A percentile compares a stretch with the other conserved stretches of the same genome.
These are phyloP conservation scores for Omphalea diandra DNA, from an alignment of 441 rosid species.

Conservation along the genomic window DNA sequence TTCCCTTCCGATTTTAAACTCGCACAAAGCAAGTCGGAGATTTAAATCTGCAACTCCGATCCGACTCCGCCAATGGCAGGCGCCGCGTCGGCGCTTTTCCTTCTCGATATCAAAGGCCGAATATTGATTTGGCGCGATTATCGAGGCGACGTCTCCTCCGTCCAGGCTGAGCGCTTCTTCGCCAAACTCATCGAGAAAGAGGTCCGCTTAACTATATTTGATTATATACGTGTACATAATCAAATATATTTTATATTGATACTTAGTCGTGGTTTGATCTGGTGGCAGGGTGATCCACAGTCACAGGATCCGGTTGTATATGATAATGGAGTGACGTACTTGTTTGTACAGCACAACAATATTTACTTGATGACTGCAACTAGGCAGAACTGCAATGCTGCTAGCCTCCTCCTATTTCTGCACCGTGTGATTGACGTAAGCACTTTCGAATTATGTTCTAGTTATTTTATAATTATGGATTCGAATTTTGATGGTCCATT, in stretches of 20 bases:
- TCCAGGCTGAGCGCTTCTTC: slow-evolving; percentile 96
- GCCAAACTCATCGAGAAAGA: slow-evolving; percentile 94
- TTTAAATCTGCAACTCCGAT: not conserved
- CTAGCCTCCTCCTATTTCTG: slow-evolving; percentile 82
- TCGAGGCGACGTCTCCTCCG: slow-evolving; percentile 91
- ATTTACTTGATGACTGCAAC: slow-evolving; percentile 88
- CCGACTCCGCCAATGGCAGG: slow-evolving; percentile 55
- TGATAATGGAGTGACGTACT: slow-evolving; percentile 89
- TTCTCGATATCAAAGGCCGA: slow-evolving; percentile 93
- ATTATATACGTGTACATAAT: too few relatives aligned
- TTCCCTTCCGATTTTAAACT: not conserved
- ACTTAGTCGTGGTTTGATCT: slow-evolving; percentile 3
- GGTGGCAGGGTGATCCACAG: slow-evolving; percentile 80
- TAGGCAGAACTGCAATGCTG: slow-evolving; percentile 95
- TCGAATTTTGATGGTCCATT: not conserved
- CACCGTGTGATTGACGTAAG: slow-evolving; percentile 91
- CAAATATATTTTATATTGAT: too few relatives aligned
- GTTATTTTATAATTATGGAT: not conserved
- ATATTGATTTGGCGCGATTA: slow-evolving; percentile 97
- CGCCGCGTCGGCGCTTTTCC: slow-evolving; percentile 94
- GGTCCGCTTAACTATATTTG: too few relatives aligned
- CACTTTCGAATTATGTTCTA: not conserved
- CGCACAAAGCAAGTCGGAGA: not conserved
- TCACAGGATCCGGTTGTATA: slow-evolving; percentile 94
- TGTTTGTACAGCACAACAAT: slow-evolving; percentile 91